Base-by-base conservation (phyloP, 257 asterid genomes). In the Solanum virginianum region DNA sequence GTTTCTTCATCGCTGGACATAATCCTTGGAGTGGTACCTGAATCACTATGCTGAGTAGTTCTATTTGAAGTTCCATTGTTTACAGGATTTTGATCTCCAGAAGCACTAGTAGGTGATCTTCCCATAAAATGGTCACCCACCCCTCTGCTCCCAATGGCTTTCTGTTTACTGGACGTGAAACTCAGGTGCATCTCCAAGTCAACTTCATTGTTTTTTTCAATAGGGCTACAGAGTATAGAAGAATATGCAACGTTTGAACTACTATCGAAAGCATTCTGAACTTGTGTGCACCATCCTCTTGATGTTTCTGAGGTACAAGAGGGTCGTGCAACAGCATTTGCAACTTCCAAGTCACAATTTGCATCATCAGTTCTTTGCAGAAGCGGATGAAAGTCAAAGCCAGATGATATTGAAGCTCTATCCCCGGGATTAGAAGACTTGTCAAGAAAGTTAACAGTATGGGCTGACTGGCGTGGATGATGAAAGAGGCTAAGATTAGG, bases 321-420 rank as follows among this genome's bases (percentile, higher is more conserved):
- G 53, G 85, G 88, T 71, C 86, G 89, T 71, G 86, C 75, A 82
- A 86, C 75, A 85, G 92, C 68, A 81, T 65, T 88, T 41, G 87
- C 87, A 74, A 86, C 85, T 60, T 85, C 83, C 57, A 87, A 66
- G 82, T 85, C 87, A 65, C 90, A 87, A 82, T 84, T 89, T 74
- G 62, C 87, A 89, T 87, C 93, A 85, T 93, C 89, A 57, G 80
- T 82, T 87, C 94, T 94, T 88, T 93, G 97, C 81, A 97, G 86
- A 86, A 97, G 98, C 6, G 98, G 99, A 90, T 95, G 99, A 87
- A 95, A 97, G 87, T 91, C 93, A 79, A 89, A 88, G 55, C 90
- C 92, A 60, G 84, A 72, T 83, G 94, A 84, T 47, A 92, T 72
- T 54, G 92, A 90, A 57, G 85, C 86, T 83, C 83, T 84, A 84